Conservation (phyloP, 345 rosid genomes). For the Litchi chinensis region DNA sequence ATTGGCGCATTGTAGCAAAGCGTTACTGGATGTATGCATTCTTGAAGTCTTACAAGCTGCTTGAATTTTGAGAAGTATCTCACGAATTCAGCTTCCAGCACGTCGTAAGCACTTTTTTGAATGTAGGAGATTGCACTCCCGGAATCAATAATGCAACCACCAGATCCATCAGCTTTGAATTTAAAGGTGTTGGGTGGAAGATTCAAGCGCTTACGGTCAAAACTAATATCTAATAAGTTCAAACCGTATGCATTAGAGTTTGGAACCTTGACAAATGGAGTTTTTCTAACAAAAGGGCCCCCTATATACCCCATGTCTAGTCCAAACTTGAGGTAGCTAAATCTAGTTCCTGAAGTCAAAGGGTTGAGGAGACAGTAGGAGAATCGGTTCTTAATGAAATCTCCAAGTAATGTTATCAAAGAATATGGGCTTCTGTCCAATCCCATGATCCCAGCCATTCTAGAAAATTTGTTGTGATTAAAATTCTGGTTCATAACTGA, state of each 20-base stretch:
- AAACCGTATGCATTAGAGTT: background rate
- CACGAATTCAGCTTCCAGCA: background rate
- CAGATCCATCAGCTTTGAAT: background rate
- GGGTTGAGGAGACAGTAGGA: too few relatives aligned
- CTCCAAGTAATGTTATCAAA: too few relatives aligned
- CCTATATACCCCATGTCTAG: too few relatives aligned
- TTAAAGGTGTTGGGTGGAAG: slow-evolving; percentile 1
- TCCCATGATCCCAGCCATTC: too few relatives aligned
- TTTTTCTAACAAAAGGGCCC: background rate
- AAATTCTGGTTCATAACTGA: background rate
- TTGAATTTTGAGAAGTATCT: background rate
- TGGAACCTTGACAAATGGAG: background rate
- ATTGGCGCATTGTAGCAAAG: background rate
- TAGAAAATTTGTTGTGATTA: too few relatives aligned
- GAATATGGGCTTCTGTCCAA: too few relatives aligned
- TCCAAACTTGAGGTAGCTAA: too few relatives aligned
- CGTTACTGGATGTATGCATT: background rate
- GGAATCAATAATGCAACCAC: background rate
- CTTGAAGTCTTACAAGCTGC: background rate
- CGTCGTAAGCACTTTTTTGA: background rate
- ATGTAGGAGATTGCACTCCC: background rate
- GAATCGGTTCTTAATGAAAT: too few relatives aligned
- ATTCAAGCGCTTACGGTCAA: background rate
- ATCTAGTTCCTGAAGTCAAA: too few relatives aligned
- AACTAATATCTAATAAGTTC: background rate